phyloP scores from a whole-genome alignment of 192 early-diverging fungal genomes.

The Gaertneriomyces semiglobifer region DNA sequence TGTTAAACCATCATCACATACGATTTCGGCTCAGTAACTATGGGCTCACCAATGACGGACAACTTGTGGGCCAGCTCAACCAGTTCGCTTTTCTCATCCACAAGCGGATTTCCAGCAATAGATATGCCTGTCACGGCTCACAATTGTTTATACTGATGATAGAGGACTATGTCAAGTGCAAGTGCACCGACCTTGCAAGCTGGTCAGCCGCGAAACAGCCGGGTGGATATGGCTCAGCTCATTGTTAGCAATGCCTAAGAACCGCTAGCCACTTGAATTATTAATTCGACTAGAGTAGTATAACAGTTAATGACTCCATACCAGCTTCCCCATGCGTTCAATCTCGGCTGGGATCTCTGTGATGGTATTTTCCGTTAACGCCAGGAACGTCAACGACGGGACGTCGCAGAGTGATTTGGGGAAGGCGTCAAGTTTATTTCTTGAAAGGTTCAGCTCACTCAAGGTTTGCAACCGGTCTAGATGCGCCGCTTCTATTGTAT shows the following conservation, averaged over 20 bases:
- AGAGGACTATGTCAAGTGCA: too few species aligned
- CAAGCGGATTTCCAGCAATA: constrained; percentile 20
- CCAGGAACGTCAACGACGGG: constrained; percentile 16
- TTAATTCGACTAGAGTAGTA: background rate
- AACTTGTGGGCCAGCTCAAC: constrained; percentile 18
- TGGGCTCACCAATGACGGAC: constrained; percentile 17
- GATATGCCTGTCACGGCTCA: constrained; percentile 12
- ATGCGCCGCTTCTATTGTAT: constrained; percentile 6
- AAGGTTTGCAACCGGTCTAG: constrained; percentile 22
- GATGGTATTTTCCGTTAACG: constrained; percentile 19
- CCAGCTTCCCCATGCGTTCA: constrained; percentile 15
- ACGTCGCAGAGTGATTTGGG: constrained; percentile 23
- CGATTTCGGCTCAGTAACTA: background rate
- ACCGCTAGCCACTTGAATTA: background rate
- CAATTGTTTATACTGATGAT: background rate
- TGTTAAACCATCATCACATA: too few species aligned
- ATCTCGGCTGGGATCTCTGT: constrained; percentile 19
- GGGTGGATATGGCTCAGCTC: background rate
- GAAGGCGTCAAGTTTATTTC: constrained; percentile 8
- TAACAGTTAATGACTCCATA: background rate
- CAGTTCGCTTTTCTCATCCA: constrained; percentile 15
- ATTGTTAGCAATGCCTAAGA: background rate
- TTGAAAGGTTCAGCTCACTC: constrained; percentile 10
- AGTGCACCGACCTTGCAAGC: too few species aligned
- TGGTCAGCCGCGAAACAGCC: too few species aligned